phyloP scores from a whole-genome alignment of 768 basidiomycete genomes.

The Russula virescens region DNA sequence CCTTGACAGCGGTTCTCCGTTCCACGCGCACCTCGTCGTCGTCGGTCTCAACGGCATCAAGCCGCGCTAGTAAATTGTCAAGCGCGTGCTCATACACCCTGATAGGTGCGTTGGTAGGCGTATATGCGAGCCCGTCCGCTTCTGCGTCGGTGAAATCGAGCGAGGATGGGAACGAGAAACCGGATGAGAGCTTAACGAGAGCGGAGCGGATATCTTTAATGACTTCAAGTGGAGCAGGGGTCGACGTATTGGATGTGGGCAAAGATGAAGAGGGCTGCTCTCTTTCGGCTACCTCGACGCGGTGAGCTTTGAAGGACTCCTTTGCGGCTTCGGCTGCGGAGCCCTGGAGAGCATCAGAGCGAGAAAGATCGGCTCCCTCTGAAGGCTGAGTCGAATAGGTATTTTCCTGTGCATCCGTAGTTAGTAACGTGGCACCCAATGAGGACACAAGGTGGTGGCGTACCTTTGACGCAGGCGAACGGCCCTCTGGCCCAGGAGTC shows the following conservation, averaged over 20 bases:
- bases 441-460: not conserved
- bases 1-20: constrained; percentile 48
- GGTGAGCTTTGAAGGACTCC: constrained; percentile 20
- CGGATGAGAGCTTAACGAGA: constrained; percentile 7
- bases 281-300: constrained; percentile 1
- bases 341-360: constrained; percentile 15
- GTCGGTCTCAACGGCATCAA: constrained; percentile 64
- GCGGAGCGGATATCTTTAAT: constrained; percentile 12
- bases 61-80: constrained; percentile 53
- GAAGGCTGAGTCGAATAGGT: not conserved
- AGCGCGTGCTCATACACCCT: constrained; percentile 60
- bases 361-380: constrained; percentile 14
- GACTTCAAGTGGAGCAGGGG: not conserved
- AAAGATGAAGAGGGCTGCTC: not conserved
- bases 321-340: constrained; percentile 10
- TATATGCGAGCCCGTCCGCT: constrained; percentile 47
- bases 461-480: not conserved
- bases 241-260: not conserved
- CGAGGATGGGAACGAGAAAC: constrained; percentile 14
- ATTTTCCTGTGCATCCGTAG: not conserved
- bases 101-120: constrained; percentile 51
- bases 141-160: constrained; percentile 14
- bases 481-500: not conserved
- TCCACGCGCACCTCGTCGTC: constrained; percentile 44
- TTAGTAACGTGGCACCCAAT: not conserved